A percentile compares a stretch with the other conserved stretches of the same genome.
These are phyloP conservation scores for Cenchrus purpureus DNA, from an alignment of 176 grass and related monocot genomes.

Conservation along the genomic window DNA sequence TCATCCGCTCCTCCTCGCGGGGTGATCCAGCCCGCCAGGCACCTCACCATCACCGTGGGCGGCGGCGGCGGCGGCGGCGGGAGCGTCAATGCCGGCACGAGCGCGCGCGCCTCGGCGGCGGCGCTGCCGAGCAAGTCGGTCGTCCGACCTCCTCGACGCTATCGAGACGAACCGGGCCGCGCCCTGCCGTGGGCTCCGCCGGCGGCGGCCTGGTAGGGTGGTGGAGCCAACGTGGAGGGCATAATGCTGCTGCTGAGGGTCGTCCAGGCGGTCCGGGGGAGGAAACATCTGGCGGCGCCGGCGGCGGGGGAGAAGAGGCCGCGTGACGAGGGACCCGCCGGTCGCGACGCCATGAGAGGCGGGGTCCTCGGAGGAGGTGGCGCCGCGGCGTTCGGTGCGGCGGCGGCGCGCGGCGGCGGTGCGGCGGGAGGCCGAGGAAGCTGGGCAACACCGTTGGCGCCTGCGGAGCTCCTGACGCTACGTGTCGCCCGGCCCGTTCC, in stretches of 20 bases:
- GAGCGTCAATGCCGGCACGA: conserved; percentile 7
- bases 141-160: conserved; percentile 66
- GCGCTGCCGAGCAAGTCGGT: conserved; percentile 68
- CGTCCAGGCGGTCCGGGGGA: conserved; percentile 45
- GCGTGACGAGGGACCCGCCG: conserved; percentile 30
- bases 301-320: conserved; percentile 46
- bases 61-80: conserved; percentile 6
- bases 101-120: neutral
- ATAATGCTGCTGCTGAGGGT: conserved; percentile 68
- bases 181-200: neutral
- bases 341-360: conserved; percentile 9
- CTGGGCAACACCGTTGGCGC: conserved; percentile 57
- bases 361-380: conserved; percentile 4
- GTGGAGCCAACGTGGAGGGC: conserved; percentile 74
- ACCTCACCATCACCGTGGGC: conserved; percentile 50
- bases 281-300: conserved; percentile 11
- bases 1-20: conserved; percentile 67
- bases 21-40: conserved; percentile 59
- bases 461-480: conserved; percentile 42
- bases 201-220: conserved; percentile 25
- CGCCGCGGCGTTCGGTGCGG: conserved; percentile 2
- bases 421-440: conserved; percentile 50
- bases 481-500: neutral
- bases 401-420: conserved; percentile 32
- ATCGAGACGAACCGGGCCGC: conserved; percentile 60